These are phyloP conservation scores for Diospyros lotus DNA, from an alignment of 148 eudicot genomes.

Conservation along the genomic window DNA sequence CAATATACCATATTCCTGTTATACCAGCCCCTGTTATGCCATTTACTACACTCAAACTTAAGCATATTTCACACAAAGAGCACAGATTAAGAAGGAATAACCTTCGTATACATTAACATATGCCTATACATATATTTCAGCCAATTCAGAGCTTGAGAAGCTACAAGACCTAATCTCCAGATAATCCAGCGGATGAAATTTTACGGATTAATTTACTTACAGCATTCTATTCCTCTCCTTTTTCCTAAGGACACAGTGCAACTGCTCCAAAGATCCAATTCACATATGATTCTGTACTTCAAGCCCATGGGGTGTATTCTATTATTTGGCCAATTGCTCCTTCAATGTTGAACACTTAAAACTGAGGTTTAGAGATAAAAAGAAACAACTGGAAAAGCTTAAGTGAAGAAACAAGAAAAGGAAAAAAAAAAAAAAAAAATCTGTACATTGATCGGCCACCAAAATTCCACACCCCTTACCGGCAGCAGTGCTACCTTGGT, in stretches of 20 bases:
- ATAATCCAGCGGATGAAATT: too few species aligned
- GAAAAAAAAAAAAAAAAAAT: slow-evolving; percentile 10
- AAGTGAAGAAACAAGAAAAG: not conserved
- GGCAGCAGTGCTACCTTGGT: slow-evolving; percentile 26
- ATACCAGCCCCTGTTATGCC: too few species aligned
- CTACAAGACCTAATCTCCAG: too few species aligned
- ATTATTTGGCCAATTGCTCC: slow-evolving; percentile 41
- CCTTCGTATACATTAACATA: too few species aligned
- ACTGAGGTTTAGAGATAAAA: slow-evolving; percentile 20
- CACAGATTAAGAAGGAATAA: too few species aligned
- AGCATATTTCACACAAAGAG: too few species aligned
- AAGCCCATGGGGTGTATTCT: slow-evolving; percentile 23
- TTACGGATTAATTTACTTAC: slow-evolving; percentile 4
- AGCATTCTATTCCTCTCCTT: not conserved
- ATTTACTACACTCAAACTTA: too few species aligned
- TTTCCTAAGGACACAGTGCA: not conserved
- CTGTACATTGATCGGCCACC: slow-evolving; percentile 41
- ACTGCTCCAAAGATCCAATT: slow-evolving; percentile 4
- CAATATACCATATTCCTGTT: too few species aligned
- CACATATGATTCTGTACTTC: slow-evolving; percentile 11
- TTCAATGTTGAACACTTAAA: slow-evolving; percentile 29
- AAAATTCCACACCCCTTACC: slow-evolving; percentile 44
- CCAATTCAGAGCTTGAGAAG: too few species aligned
- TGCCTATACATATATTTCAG: too few species aligned
- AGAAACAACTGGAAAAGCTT: not conserved